Evolutionary conservation across 352 stramenopile genomes (phyloP), one percentile per base, ranked within the genome.

Genomic region (Globisporangium okanoganense): DNA sequence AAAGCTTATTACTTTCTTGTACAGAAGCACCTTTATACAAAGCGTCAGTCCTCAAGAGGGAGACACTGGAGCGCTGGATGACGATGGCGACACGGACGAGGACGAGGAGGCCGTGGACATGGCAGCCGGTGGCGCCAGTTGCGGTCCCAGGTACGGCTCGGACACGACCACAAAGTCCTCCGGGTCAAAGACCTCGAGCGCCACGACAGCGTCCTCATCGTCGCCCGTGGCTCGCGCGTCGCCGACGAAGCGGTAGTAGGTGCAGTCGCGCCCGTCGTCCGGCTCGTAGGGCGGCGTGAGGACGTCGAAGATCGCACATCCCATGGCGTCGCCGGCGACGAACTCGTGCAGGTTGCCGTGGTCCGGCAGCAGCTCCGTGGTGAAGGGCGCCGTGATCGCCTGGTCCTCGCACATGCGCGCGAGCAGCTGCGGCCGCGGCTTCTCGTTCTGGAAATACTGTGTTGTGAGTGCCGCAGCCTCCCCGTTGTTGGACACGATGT

Each of bases 251-350:
- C 79, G 82, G 67, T 79, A 92, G 69, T 92, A 92, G 10, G 80
- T 87, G 61, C 82, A 92, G 64, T 92, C 80, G 2, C 82, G 77
- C 20, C 75, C 82, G 24, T 76, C 73, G 13, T 78, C 73, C 6
- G 75, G 62, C 50, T 92, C 79, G 64, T 95, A 95, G 5, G 85
- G 85, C n/a, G 85, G 85, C 22, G 83, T 92, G 52, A 92, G 80
- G 56, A 95, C 90, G 74, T 95, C 85, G 43, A 95, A 83, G 58
- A 95, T 88, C 5, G 85, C 85, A 52, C 85, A 95, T 25, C 85
- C 85, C 47, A 85, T 71, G n/a, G 79, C 72, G 25, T 71, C 70
- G 9, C 78, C 83, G n/a, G 79, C 82, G 18, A 90, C 67, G 29
- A 95, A 81, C 59, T 95, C 73, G 58, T 95, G 85, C 51, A 95